Base-by-base conservation (phyloP, 1,284 basidiomycete genomes). In the Boletellus deceptivus region DNA sequence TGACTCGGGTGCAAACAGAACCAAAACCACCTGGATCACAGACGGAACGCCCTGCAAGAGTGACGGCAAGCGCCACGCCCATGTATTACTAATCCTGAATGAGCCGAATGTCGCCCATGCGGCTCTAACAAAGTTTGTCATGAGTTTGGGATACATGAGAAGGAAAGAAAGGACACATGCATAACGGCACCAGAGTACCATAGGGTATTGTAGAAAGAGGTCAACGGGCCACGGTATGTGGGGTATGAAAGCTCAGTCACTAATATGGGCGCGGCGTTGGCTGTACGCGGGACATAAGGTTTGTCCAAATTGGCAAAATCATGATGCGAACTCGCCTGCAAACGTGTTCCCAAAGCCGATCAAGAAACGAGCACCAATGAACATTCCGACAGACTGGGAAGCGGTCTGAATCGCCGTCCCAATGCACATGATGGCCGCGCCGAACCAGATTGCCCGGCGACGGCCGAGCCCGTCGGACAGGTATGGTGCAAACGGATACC, bases 291-390 rank as follows among this genome's bases (percentile, higher is more conserved):
- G 25, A 45, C 4, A 33, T 44, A 4, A 31, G 29, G 34, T 35
- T n/a, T n/a, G 16, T 35, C 34, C 34, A 13, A 35, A 35, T 35
- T n/a, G 6, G n/a, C 34, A n/a, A 35, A 35, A 35, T 33, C 31
- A 8, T 14, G 14, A 35, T 6, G 13, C 4, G 16, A 6, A 67
- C 72, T 62, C 53, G 71, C 79, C 72, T 52, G 86, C 86, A 64
- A 90, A 88, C 0, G 85, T 84, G 38, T 88, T 74, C 49, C 91
- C 90, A 63, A 90, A 89, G 46, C 89, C 89, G 59, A 92, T 86
- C 52, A 91, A 71, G 75, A 88, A 89, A 50, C 87, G 80, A 61
- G 87, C 83, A 54, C 83, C 85, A 57, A 91, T 88, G 71, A 92
- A 93, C 86, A 90, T 89, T 58, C 82, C 79, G 16, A 90, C 78